Conservation (phyloP, 2,329 filamentous ascomycete genomes). For the Pestalotiopsis sp. region DNA sequence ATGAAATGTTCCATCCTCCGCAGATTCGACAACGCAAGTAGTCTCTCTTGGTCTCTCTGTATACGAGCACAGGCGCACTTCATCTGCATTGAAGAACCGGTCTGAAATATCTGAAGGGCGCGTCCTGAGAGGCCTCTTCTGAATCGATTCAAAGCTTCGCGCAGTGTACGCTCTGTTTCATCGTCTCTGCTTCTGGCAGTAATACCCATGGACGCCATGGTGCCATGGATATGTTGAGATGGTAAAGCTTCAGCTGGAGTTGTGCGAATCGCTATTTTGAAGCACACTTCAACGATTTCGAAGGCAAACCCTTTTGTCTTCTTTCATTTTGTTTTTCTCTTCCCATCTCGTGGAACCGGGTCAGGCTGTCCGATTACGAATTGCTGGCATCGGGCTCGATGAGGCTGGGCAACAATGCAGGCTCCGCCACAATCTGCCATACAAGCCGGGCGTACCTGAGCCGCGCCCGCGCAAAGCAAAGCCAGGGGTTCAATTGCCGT, state of each 20-base stretch:
- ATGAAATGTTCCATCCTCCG: conserved; percentile 27
- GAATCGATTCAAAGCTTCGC: conserved; percentile 15
- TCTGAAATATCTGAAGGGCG: conserved; percentile 21
- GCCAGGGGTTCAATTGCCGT: background rate
- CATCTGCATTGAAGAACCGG: conserved; percentile 21
- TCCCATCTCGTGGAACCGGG: background rate
- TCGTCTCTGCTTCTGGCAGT: background rate
- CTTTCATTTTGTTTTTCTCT: background rate
- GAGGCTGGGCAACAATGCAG: conserved; percentile 6
- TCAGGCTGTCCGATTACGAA: background rate
- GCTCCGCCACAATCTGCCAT: conserved; percentile 6
- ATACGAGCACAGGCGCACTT: conserved; percentile 24
- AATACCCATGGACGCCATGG: background rate
- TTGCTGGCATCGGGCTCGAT: background rate
- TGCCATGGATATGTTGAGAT: background rate
- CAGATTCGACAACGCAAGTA: conserved; percentile 30
- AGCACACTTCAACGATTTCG: background rate
- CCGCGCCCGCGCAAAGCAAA: background rate
- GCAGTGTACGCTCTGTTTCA: conserved; percentile 13
- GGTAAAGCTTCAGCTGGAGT: background rate
- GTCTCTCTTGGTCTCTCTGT: conserved; percentile 27
- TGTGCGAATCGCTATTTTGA: background rate
- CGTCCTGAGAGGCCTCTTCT: conserved; percentile 17
- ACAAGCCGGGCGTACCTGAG: background rate
- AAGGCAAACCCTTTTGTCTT: background rate